Conservation (phyloP, 306 rosid genomes). For the Luffa aegyptiaca region DNA sequence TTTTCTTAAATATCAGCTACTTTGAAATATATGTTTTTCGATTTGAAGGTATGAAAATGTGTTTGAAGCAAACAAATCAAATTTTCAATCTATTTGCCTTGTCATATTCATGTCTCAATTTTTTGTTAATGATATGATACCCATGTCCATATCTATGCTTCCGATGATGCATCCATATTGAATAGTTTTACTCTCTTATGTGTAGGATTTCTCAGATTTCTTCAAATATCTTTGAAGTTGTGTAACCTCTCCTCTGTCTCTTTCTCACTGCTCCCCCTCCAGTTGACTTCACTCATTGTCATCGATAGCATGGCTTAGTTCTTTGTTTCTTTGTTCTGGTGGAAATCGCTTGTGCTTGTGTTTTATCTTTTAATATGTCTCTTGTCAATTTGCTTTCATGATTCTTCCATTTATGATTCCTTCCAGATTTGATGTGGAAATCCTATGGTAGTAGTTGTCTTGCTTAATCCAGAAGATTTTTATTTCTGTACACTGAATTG, state of each 20-base stretch:
- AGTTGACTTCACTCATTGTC: background rate
- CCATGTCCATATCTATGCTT: background rate
- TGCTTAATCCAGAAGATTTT: background rate
- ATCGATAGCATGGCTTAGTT: background rate
- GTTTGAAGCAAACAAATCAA: background rate
- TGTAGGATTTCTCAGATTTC: background rate
- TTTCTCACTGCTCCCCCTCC: background rate
- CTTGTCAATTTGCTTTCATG: background rate
- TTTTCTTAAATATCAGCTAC: background rate
- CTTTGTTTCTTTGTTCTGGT: background rate
- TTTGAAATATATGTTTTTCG: background rate
- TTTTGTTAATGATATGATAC: background rate
- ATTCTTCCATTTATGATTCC: constrained; percentile 1
- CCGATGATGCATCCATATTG: background rate
- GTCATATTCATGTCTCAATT: background rate
- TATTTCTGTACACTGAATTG: constrained; percentile 1
- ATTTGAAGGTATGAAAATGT: background rate
- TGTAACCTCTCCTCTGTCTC: background rate
- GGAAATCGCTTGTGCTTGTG: background rate
- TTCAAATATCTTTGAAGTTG: background rate
- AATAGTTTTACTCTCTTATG: background rate
- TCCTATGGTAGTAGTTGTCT: background rate
- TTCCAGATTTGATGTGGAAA: constrained; percentile 4
- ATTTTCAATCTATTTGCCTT: background rate
- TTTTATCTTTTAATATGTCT: background rate